Conservation (phyloP, 768 basidiomycete species). For the Phylloporus sp. region DNA sequence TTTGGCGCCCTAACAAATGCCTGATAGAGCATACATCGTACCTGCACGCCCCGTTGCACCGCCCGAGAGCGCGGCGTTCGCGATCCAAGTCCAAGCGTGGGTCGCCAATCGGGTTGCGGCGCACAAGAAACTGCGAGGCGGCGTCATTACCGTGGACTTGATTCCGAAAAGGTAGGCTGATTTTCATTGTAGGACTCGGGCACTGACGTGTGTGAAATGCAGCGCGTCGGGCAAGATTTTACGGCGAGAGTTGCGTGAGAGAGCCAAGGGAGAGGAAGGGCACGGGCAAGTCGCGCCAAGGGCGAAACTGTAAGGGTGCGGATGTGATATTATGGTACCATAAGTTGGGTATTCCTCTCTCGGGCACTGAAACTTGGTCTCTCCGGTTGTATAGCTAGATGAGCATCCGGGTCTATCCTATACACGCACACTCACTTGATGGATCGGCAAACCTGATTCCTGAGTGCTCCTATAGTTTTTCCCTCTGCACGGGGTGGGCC, state of each 20-base stretch:
- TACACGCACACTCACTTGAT: too few species aligned
- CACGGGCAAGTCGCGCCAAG: slow-evolving; percentile 19
- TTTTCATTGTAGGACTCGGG: not conserved
- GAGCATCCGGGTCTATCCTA: too few species aligned
- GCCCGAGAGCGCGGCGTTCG: slow-evolving; percentile 32
- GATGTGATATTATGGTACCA: not conserved
- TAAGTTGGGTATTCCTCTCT: too few species aligned
- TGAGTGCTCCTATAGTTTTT: too few species aligned
- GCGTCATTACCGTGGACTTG: slow-evolving; percentile 52
- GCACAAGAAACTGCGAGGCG: slow-evolving; percentile 79
- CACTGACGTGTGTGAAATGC: not conserved
- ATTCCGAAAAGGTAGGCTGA: slow-evolving; percentile 29
- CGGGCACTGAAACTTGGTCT: too few species aligned
- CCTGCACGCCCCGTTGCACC: slow-evolving; percentile 14
- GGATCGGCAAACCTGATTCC: too few species aligned
- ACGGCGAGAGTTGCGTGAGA: slow-evolving; percentile 66
- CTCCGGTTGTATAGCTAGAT: too few species aligned
- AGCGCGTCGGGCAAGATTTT: slow-evolving; percentile 89
- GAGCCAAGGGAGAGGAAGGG: slow-evolving; percentile 51
- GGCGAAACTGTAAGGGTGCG: slow-evolving; percentile 20
- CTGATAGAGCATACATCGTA: slow-evolving; percentile 57
- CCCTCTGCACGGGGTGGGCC: too few species aligned
- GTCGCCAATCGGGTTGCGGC: slow-evolving; percentile 57
- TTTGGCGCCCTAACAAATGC: too few species aligned
- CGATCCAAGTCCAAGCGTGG: slow-evolving; percentile 57